Conservation (phyloP, 192 early-diverging fungal genomes). For the Pilobolus umbonatus region DNA sequence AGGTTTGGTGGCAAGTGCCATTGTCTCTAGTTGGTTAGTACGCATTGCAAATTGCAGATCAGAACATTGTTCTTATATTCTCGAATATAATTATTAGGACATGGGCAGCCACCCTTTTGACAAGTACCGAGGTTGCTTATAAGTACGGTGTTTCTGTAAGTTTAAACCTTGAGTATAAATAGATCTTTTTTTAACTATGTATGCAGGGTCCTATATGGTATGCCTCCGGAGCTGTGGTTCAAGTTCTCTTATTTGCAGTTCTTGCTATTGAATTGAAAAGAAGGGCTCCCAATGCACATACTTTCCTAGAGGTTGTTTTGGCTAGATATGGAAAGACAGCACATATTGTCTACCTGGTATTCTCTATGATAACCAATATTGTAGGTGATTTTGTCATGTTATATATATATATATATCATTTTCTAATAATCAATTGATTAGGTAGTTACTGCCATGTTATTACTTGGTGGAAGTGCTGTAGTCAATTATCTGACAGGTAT, state of each 20-base stretch:
- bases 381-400: conserved; percentile 20
- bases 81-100: conserved; percentile 1
- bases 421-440: conserved; percentile 25
- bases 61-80: neutral
- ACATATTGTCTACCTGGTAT: conserved; percentile 56
- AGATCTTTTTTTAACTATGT: neutral
- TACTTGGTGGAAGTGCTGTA: conserved; percentile 67
- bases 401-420: neutral
- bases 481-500: conserved; percentile 63
- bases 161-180: neutral
- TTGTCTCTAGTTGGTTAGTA: conserved; percentile 57
- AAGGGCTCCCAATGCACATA: conserved; percentile 70
- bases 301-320: conserved; percentile 65
- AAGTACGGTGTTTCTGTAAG: conserved; percentile 57
- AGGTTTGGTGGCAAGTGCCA: conserved; percentile 64
- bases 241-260: conserved; percentile 67
- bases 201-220: conserved; percentile 53
- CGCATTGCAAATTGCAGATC: too few relatives aligned
- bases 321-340: conserved; percentile 59
- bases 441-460: conserved; percentile 69
- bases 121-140: conserved; percentile 66
- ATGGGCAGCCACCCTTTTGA: conserved; percentile 65
- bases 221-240: conserved; percentile 63
- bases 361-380: conserved; percentile 46
- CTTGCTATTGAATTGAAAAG: conserved; percentile 72